Evolutionary conservation across 345 rosid species (phyloP), one percentile per base, ranked within the genome.

Genomic region (Hypericum androsaemum): DNA sequence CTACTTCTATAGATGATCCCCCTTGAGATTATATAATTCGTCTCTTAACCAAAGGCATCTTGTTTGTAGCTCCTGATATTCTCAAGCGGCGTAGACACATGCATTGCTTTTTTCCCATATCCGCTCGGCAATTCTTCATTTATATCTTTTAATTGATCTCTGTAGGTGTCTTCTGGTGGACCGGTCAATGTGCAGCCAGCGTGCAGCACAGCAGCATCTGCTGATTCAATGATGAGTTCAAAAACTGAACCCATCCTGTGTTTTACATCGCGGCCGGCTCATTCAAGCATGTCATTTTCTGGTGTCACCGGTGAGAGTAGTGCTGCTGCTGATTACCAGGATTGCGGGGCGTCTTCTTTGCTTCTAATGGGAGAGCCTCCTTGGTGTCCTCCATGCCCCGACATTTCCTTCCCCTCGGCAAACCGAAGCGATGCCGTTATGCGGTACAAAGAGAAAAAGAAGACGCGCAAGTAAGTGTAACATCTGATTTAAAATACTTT

Each of bases 401-500:
- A 85, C 59, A 67, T 59, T 59, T 77, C 80, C 47, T 70, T 63
- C 36, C 67, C 82, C 39, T 78, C 85, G 38, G 47, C 47, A 12
- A 44, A 44, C 13, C 75, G 94, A 43, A 85, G 70, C 59, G 53
- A 83, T 37, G 97, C 99, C 15, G 95, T 88, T 52, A 58, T 85
- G 89, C 95, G 97, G 37, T 94, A 94, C 77, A 94, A 77, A 72
- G 97, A 88, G 60, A 94, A 94, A 76, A 88, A 80, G 84, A 94
- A 86, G 76, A 77, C 79, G 39, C 94, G 97, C 73, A 82, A 74
- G 99, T 94, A 76, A 80, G 99, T 73, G n/a, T 44, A 12, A 47
- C 36, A n/a, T 8, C 22, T 32, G 16, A 28, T 7, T 44, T 5
- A 36, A 17, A 4, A 7, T 5, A 44, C 4, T 22, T 22, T 4